Evolutionary conservation across 352 stramenopile genomes (phyloP).

Genomic region (Phytophthora tubulina): DNA sequence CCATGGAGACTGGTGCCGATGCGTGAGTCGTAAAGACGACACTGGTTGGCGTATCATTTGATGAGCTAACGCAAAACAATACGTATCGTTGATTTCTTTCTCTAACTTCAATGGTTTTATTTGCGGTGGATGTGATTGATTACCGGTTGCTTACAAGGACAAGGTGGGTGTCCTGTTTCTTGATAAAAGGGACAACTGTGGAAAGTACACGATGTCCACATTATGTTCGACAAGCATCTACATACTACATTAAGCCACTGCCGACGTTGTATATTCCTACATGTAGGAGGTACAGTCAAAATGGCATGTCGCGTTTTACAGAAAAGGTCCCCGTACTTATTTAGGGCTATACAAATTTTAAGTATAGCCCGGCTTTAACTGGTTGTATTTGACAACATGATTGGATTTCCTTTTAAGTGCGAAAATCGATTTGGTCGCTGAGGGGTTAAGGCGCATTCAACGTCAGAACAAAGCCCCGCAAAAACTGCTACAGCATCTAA

Average conservation of each 20-base stretch:
- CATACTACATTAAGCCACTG: not conserved
- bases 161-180: not conserved
- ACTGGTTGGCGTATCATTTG: too few relatives aligned
- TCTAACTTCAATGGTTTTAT: too few relatives aligned
- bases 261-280: constrained; percentile 2
- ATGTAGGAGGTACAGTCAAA: not conserved
- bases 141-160: not conserved
- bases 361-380: constrained; percentile 3
- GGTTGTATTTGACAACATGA: constrained; percentile 12
- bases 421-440: constrained; percentile 13
- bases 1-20: too few relatives aligned
- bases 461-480: too few relatives aligned
- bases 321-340: constrained; percentile 12
- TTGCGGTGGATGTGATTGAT: not conserved
- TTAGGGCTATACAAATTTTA: constrained; percentile 8
- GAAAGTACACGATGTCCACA: not conserved
- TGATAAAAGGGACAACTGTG: not conserved
- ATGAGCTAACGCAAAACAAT: too few relatives aligned
- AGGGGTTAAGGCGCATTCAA: too few relatives aligned
- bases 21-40: too few relatives aligned
- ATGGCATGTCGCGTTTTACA: not conserved
- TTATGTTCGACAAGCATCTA: not conserved
- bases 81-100: too few relatives aligned
- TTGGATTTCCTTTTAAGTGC: constrained; percentile 1
- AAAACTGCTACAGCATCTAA: too few relatives aligned